Evolutionary conservation across 805 yeast species (phyloP).

Genomic region (Torulaspora gathmanii): DNA sequence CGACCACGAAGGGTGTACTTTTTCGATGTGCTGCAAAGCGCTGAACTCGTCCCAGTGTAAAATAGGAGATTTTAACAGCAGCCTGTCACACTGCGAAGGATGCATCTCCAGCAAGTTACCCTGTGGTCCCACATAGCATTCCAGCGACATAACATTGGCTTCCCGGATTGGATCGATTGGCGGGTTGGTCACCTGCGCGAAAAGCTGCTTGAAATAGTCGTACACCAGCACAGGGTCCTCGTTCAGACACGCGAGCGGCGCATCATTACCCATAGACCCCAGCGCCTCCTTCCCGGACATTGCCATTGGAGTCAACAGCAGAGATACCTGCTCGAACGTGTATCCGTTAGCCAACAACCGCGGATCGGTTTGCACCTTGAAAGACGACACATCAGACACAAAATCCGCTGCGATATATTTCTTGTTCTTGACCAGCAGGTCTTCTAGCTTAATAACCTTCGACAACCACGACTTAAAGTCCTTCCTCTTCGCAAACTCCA

Average conservation of each 20-base stretch:
- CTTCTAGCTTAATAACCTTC: constrained; percentile 78
- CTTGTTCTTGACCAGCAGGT: constrained; percentile 54
- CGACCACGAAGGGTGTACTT: constrained; percentile 83
- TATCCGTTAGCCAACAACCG: constrained; percentile 83
- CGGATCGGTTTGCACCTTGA: constrained; percentile 69
- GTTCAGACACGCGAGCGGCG: constrained; percentile 90
- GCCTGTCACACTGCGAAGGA: constrained; percentile 85
- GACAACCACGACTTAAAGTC: constrained; percentile 95
- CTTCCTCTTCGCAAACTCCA: constrained; percentile 68
- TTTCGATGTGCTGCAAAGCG: constrained; percentile 68
- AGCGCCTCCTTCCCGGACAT: constrained; percentile 85
- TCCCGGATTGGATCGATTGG: constrained; percentile 98
- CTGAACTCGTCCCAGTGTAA: constrained; percentile 65
- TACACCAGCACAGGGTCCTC: constrained; percentile 86
- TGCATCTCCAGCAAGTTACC: constrained; percentile 88
- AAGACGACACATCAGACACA: constrained; percentile 25
- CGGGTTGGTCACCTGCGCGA: constrained; percentile 98
- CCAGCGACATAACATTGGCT: constrained; percentile 92
- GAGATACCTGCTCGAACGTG: constrained; percentile 85
- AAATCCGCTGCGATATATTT: constrained; percentile 33
- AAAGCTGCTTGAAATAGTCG: constrained; percentile 92
- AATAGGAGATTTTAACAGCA: constrained; percentile 78
- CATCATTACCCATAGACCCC: constrained; percentile 98
- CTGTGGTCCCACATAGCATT: constrained; percentile 98
- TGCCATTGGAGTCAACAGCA: constrained; percentile 91